Percentiles rank a stretch among this genome's conserved stretches.
Evolutionary conservation across 768 basidiomycete species (phyloP).

Genomic region (Lenzites betulinus): DNA sequence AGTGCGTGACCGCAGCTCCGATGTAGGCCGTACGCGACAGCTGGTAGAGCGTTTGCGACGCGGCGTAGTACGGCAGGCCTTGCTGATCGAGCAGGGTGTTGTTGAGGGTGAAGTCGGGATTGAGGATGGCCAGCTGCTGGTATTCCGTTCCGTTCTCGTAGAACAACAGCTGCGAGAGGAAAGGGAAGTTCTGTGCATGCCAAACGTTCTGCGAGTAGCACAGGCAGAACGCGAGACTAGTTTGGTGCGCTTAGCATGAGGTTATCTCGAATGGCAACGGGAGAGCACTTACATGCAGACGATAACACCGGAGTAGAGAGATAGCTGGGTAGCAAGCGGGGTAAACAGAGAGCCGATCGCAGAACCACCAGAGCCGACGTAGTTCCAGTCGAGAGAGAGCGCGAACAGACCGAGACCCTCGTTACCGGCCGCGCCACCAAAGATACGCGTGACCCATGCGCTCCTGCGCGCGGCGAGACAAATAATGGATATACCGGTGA

Average conservation of each 20-base stretch:
- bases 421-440: conserved; percentile 64
- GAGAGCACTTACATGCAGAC: conserved; percentile 36
- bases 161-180: conserved; percentile 34
- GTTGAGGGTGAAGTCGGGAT: conserved; percentile 54
- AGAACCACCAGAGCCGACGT: conserved; percentile 32
- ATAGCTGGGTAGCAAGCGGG: conserved; percentile 24
- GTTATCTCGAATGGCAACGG: conserved; percentile 28
- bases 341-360: conserved; percentile 44
- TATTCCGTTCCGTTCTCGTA: conserved; percentile 54
- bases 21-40: conserved; percentile 34
- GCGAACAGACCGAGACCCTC: conserved; percentile 62
- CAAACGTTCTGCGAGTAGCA: conserved; percentile 51
- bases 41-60: conserved; percentile 43
- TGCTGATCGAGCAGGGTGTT: conserved; percentile 46
- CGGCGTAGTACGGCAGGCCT: conserved; percentile 50
- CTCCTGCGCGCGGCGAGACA: conserved; percentile 54
- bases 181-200: conserved; percentile 59
- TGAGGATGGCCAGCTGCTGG: conserved; percentile 54
- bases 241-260: background rate
- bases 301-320: conserved; percentile 26
- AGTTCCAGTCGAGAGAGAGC: conserved; percentile 61
- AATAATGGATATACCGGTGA: conserved; percentile 64
- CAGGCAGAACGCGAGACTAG: conserved; percentile 39
- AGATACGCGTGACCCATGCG: conserved; percentile 52
- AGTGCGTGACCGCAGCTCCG: conserved; percentile 53